Percentiles rank a stretch among this genome's conserved stretches.
phyloP scores from a whole-genome alignment of 805 yeast genomes.

The Wickerhamomyces tratensis region DNA sequence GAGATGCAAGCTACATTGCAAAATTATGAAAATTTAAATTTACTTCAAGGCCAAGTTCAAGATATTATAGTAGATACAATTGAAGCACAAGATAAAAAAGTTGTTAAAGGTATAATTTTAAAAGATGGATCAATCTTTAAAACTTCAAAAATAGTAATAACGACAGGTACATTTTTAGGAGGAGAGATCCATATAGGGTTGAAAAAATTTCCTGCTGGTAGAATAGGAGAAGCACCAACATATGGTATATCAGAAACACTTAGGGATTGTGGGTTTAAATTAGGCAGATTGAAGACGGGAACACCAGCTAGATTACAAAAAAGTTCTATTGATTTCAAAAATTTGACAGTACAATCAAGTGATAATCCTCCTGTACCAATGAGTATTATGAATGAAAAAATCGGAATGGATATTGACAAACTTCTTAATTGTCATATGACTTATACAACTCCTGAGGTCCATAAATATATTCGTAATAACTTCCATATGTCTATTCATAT shows the following conservation, averaged over 20 bases:
- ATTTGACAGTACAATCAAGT: slow-evolving; percentile 64
- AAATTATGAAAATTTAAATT: slow-evolving; percentile 42
- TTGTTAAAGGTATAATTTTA: slow-evolving; percentile 63
- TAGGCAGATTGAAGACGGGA: slow-evolving; percentile 93
- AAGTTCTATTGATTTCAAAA: slow-evolving; percentile 56
- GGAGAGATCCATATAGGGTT: slow-evolving; percentile 94
- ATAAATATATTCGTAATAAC: slow-evolving; percentile 57
- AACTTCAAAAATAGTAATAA: slow-evolving; percentile 67
- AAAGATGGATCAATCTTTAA: slow-evolving; percentile 53
- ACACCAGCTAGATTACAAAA: slow-evolving; percentile 88
- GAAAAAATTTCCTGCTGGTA: slow-evolving; percentile 74
- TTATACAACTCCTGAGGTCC: slow-evolving; percentile 65
- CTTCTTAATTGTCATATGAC: slow-evolving; percentile 74
- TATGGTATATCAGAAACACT: slow-evolving; percentile 81
- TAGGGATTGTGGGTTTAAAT: slow-evolving; percentile 61
- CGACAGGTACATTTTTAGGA: slow-evolving; percentile 92
- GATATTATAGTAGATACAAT: slow-evolving; percentile 60
- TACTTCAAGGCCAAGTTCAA: slow-evolving; percentile 68
- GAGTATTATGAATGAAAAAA: slow-evolving; percentile 71
- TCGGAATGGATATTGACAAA: slow-evolving; percentile 34
- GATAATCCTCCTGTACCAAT: slow-evolving; percentile 84
- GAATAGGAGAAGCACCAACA: slow-evolving; percentile 89
- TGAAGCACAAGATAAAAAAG: slow-evolving; percentile 9
- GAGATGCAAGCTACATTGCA: slow-evolving; percentile 70
- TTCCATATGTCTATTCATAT: slow-evolving; percentile 83